These are phyloP conservation scores for Boletus eberwhitei DNA, from an alignment of 768 basidiomycete genomes.

Conservation along the genomic window DNA sequence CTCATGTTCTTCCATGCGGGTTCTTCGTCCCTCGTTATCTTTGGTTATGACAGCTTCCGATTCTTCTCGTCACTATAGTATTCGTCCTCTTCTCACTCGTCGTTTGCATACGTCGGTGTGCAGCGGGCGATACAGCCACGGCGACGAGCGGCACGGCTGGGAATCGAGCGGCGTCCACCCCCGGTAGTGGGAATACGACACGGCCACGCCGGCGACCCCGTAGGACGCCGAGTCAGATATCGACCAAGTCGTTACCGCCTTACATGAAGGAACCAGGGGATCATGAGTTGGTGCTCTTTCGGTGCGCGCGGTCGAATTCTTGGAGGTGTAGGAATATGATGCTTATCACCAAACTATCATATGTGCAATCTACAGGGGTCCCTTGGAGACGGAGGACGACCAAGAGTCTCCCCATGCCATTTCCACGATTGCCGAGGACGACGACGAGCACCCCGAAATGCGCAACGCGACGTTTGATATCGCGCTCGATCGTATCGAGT, in stretches of 20 bases:
- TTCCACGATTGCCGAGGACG: slow-evolving; percentile 21
- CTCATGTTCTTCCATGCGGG: neutral
- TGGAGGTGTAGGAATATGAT: no score
- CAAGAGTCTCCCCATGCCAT: slow-evolving; percentile 6
- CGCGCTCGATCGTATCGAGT: slow-evolving; percentile 22
- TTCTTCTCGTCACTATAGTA: slow-evolving; percentile 23
- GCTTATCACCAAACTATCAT: neutral
- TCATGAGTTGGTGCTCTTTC: slow-evolving; percentile 68
- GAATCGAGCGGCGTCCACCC: neutral
- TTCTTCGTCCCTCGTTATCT: neutral
- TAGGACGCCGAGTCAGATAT: slow-evolving; percentile 77
- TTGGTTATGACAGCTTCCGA: slow-evolving; percentile 20
- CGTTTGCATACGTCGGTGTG: slow-evolving; percentile 22
- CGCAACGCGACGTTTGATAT: slow-evolving; percentile 12
- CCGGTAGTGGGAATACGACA: slow-evolving; percentile 10
- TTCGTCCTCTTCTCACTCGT: slow-evolving; percentile 21
- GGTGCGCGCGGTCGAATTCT: slow-evolving; percentile 30
- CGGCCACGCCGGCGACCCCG: slow-evolving; percentile 34
- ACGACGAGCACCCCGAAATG: slow-evolving; percentile 19
- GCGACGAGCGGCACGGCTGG: neutral
- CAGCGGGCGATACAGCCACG: neutral
- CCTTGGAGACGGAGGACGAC: slow-evolving; percentile 26
- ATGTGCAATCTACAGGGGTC: slow-evolving; percentile 19
- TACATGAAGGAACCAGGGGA: slow-evolving; percentile 87
- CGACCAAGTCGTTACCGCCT: slow-evolving; percentile 69